These are phyloP conservation scores for Diaporthe ilicicola DNA, from an alignment of 2,329 filamentous ascomycete species.

Conservation along the genomic window DNA sequence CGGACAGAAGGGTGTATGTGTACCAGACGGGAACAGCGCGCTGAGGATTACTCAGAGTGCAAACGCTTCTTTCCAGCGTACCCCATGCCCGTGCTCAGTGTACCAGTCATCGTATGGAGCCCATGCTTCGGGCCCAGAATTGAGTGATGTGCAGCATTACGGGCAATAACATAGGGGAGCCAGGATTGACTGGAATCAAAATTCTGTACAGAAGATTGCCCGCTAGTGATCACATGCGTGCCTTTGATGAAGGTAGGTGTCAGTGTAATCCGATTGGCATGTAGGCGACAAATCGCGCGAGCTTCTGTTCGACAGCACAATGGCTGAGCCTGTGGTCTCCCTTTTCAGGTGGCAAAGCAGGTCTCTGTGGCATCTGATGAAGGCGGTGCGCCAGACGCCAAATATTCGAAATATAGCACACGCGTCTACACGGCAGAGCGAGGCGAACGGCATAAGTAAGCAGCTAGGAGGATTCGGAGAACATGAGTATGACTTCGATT, in stretches of 20 bases:
- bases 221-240: background rate
- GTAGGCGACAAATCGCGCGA: background rate
- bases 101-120: background rate
- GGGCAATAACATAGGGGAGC: constrained; percentile 26
- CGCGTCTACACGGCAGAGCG: constrained; percentile 29
- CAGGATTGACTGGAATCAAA: background rate
- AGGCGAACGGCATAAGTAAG: constrained; percentile 29
- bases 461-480: constrained; percentile 27
- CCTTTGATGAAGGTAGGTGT: background rate
- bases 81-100: constrained; percentile 7
- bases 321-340: constrained; percentile 27
- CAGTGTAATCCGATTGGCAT: background rate
- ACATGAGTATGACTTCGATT: constrained; percentile 21
- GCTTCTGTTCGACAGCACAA: constrained; percentile 22
- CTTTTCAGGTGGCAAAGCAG: constrained; percentile 31
- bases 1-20: constrained; percentile 8
- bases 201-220: background rate
- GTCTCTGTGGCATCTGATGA: constrained; percentile 25
- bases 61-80: constrained; percentile 27
- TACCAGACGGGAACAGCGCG: constrained; percentile 25
- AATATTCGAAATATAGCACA: constrained; percentile 16
- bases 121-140: constrained; percentile 28
- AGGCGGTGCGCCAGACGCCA: constrained; percentile 23
- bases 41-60: constrained; percentile 21
- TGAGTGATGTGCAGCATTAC: constrained; percentile 24